These are phyloP conservation scores for Xylariaceae sp. DNA, from an alignment of 2,329 filamentous ascomycete species.

Conservation along the genomic window DNA sequence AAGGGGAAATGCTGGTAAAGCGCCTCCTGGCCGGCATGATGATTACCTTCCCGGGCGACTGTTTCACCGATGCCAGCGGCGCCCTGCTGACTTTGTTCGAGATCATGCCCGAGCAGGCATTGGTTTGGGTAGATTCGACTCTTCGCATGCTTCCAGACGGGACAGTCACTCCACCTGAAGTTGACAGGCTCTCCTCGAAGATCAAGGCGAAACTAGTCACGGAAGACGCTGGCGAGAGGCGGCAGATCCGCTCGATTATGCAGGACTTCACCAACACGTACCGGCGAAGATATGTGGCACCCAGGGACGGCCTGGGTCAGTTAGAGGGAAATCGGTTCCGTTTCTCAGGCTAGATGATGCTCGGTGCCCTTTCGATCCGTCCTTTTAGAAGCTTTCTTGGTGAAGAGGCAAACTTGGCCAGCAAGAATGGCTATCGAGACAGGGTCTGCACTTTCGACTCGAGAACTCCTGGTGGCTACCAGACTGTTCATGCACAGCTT, in stretches of 20 bases:
- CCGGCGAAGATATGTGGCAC: conserved; percentile 88
- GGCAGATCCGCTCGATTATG: conserved; percentile 75
- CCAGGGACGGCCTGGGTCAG: conserved; percentile 79
- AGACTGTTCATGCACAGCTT: too few species aligned
- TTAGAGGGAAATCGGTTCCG: conserved; percentile 83
- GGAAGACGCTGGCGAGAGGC: conserved; percentile 51
- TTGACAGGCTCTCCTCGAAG: conserved; percentile 69
- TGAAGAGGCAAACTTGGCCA: too few species aligned
- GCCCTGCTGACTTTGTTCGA: conserved; percentile 88
- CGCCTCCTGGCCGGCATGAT: conserved; percentile 96
- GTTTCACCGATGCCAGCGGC: conserved; percentile 88
- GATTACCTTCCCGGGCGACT: conserved; percentile 95
- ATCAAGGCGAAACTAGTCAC: conserved; percentile 70
- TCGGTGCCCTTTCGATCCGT: too few species aligned
- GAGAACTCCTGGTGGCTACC: too few species aligned
- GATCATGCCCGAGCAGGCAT: conserved; percentile 71
- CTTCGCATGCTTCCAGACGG: conserved; percentile 77
- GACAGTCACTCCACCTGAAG: conserved; percentile 71
- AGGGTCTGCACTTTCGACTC: too few species aligned
- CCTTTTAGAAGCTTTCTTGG: too few species aligned
- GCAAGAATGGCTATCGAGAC: too few species aligned
- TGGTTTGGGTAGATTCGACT: conserved; percentile 75
- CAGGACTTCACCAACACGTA: conserved; percentile 98
- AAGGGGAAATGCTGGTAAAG: conserved; percentile 75
- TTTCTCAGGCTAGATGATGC: conserved; percentile 60